Evolutionary conservation across 179 eudicot species (phyloP), one percentile per base, ranked within the genome.

Genomic region (Dionaea muscipula): DNA sequence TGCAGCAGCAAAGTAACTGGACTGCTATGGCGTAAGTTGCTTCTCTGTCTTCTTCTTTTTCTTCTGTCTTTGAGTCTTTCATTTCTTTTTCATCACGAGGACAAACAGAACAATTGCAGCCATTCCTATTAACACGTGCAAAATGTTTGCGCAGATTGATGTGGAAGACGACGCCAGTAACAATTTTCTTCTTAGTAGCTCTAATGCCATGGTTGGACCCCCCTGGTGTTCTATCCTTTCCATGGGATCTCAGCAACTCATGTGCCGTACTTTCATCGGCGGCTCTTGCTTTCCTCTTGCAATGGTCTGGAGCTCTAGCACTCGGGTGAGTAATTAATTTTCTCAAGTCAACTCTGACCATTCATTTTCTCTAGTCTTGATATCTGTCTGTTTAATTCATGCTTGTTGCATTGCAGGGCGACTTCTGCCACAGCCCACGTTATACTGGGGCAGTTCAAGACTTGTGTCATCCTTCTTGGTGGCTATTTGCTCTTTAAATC

Each of bases 131-230:
- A n/a, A n/a, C n/a, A n/a, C n/a, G 10, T 31, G 35, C 5, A 31
- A 31, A 6, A 31, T 31, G 35, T 4, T 31, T 31, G 19, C 67
- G 70, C 69, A 89, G 97, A 74, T 68, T 89, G 76, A 89, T 89
- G 97, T 89, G 97, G 97, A 83, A 74, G 73, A 89, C 95, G n/a
- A 89, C 97, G 19, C 97, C 97, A 0, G 69, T 86, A 8, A 83
- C 95, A 3, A 58, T 86, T 17, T 81, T 89, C 72, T 86, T 86
- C 80, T 68, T 89, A 55, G 39, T 83, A 44, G 80, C 83, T 33
- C 55, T 86, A 28, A 81, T 80, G 94, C 95, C 93, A 18, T 83
- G 84, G 86, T 51, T 89, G 56, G 95, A 89, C 59, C 97, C 97
- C 0, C 97, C 97, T 0, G 97, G 97, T 13, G 89, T 72, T 23